Conservation (phyloP, 805 yeast species). For the Metschnikowia rubicola region DNA sequence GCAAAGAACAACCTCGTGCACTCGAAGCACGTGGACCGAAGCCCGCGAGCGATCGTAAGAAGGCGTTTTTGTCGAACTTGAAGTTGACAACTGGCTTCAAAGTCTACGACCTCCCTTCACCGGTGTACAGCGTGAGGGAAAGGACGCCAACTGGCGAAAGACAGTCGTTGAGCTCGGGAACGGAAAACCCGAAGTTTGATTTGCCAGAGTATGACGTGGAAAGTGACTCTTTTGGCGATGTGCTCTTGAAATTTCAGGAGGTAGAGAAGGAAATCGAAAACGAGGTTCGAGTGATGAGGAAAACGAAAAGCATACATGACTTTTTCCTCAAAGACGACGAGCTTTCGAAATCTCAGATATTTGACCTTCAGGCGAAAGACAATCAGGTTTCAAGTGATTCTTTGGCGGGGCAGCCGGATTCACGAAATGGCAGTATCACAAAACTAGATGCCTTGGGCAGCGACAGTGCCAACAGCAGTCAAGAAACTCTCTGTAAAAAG, state of each 20-base stretch:
- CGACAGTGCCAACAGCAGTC: neutral
- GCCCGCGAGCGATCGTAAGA: neutral
- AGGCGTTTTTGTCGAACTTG: slow-evolving; percentile 7
- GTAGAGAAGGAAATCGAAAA: slow-evolving; percentile 18
- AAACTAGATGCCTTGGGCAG: slow-evolving; percentile 1
- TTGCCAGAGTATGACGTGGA: slow-evolving; percentile 16
- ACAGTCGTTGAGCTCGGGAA: neutral
- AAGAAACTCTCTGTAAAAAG: neutral
- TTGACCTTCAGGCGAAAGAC: slow-evolving; percentile 37
- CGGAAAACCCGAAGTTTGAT: slow-evolving; percentile 6
- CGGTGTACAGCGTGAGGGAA: slow-evolving; percentile 11
- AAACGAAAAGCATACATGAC: slow-evolving; percentile 14
- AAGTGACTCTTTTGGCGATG: slow-evolving; percentile 14
- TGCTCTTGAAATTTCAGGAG: slow-evolving; percentile 16
- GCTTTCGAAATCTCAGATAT: slow-evolving; percentile 38
- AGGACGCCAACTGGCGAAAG: slow-evolving; percentile 1
- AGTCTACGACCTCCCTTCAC: slow-evolving; percentile 11
- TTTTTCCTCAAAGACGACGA: slow-evolving; percentile 41
- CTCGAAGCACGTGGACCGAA: neutral
- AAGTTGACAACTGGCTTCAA: slow-evolving; percentile 10
- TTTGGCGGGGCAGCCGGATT: slow-evolving; percentile 8
- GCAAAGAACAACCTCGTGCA: too few species aligned
- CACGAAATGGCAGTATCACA: slow-evolving; percentile 1
- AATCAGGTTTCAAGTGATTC: slow-evolving; percentile 16
- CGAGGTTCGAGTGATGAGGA: slow-evolving; percentile 10